A percentile compares a stretch with the other conserved stretches of the same genome.
phyloP scores from a whole-genome alignment of 2,329 filamentous ascomycete species.

The Aspergillus sp. region DNA sequence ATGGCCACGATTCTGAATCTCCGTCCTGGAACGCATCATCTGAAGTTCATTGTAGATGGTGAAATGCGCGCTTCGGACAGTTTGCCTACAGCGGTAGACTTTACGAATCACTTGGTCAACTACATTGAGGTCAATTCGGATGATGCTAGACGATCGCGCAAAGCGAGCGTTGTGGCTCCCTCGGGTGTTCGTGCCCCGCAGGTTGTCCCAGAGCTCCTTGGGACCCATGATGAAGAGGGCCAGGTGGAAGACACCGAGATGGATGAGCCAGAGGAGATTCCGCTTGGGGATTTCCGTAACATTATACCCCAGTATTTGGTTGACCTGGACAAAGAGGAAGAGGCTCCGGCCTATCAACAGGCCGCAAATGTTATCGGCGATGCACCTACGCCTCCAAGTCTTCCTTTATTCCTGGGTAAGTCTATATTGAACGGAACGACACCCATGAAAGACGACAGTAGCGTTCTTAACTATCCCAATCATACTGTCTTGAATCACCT shows the following conservation, averaged over 20 bases:
- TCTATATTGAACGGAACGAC: slow-evolving; percentile 88
- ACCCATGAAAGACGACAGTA: slow-evolving; percentile 95
- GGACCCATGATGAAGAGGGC: slow-evolving; percentile 22
- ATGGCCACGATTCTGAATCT: slow-evolving; percentile 75
- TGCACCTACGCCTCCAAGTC: slow-evolving; percentile 71
- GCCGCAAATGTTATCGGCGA: slow-evolving; percentile 70
- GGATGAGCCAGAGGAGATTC: slow-evolving; percentile 49
- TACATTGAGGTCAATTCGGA: slow-evolving; percentile 89
- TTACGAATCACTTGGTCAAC: slow-evolving; percentile 96
- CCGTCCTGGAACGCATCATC: slow-evolving; percentile 87
- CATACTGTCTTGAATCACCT: slow-evolving; percentile 95
- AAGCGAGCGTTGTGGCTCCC: slow-evolving; percentile 31
- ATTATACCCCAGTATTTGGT: slow-evolving; percentile 77
- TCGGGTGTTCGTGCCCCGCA: slow-evolving; percentile 40
- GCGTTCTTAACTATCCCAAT: slow-evolving; percentile 92
- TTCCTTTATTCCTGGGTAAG: slow-evolving; percentile 88
- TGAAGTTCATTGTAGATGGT: slow-evolving; percentile 92
- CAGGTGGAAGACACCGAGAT: slow-evolving; percentile 36
- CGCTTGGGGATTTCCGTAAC: slow-evolving; percentile 57
- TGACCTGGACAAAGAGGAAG: slow-evolving; percentile 77
- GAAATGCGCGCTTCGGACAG: slow-evolving; percentile 84
- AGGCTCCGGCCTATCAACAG: slow-evolving; percentile 65
- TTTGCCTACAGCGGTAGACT: slow-evolving; percentile 91
- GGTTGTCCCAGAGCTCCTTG: slow-evolving; percentile 31
- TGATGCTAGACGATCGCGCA: slow-evolving; percentile 45